Evolutionary conservation across 805 yeast genomes (phyloP), one percentile per base, ranked within the genome.

Genomic region (Lipomyces yamadae): DNA sequence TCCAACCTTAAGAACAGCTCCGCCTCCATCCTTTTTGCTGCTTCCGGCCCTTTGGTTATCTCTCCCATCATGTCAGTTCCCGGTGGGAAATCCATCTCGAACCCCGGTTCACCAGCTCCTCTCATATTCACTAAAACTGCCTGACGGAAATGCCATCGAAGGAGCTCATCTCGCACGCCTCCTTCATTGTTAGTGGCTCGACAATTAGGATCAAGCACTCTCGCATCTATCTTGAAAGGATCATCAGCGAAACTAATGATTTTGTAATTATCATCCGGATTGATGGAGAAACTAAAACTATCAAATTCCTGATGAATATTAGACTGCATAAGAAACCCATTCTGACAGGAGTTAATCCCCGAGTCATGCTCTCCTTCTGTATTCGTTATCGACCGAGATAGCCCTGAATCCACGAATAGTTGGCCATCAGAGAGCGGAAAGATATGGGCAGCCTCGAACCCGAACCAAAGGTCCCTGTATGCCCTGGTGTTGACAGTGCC

Each of bases 131-230:
- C 29, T 48, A 48, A 48, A 48, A 48, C 53, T 48, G 53, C 5
- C 29, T 48, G 53, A 48, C 53, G 53, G 53, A 48, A 48, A 48
- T 48, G 53, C 53, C 53, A 48, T 48, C 53, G 53, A 10, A 48
- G 53, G 11, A 48, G 53, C 53, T 48, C 53, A 48, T 48, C 53
- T 10, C 53, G 53, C 15, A 48, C 53, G 29, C 53, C 15, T 48
- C 11, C n/a, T 48, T 48, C 53, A 48, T 48, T 10, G 53, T 48
- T 48, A 4, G 53, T 7, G 6, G 53, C 11, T 48, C 53, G 53
- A 48, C 53, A 48, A 4, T 7, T 10, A n/a, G 53, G 53, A 18
- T 48, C 53, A 5, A 48, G 53, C 15, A 48, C 15, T n/a, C 53
- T 48, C 53, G n/a, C 53, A 48, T 48, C 53, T n/a, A 48, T n/a